Conservation (phyloP, 2,329 filamentous ascomycete genomes). For the Calycina herbarum region DNA sequence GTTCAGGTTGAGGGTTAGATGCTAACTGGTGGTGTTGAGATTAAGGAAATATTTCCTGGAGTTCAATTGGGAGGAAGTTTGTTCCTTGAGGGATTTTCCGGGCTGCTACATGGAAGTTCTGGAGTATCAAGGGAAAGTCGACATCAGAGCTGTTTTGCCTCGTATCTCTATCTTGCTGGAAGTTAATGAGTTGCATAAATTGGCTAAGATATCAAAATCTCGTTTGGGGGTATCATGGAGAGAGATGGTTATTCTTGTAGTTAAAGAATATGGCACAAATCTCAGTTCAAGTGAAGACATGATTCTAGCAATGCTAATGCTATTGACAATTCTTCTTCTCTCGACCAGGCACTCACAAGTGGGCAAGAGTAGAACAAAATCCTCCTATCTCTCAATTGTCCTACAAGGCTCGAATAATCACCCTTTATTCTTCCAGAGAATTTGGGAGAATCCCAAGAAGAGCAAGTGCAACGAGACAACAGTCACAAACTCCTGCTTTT, state of each 20-base stretch:
- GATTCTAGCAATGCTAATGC: too few species aligned
- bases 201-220: not conserved
- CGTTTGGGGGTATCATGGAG: not conserved
- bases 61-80: not conserved
- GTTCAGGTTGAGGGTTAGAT: constrained; percentile 13
- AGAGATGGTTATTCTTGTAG: not conserved
- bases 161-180: not conserved
- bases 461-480: too few species aligned
- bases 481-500: too few species aligned
- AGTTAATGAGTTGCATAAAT: not conserved
- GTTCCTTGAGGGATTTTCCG: not conserved
- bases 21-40: not conserved
- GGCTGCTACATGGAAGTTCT: too few species aligned
- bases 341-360: too few species aligned
- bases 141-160: not conserved
- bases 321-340: too few species aligned
- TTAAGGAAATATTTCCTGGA: not conserved
- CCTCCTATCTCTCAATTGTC: too few species aligned
- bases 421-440: too few species aligned
- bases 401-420: too few species aligned
- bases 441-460: too few species aligned
- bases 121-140: too few species aligned
- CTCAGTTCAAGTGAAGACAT: not conserved
- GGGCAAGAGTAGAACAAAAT: too few species aligned
- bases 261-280: not conserved